phyloP scores from a whole-genome alignment of 2,329 filamentous ascomycete species.

The Aspergillus novofumigatus region DNA sequence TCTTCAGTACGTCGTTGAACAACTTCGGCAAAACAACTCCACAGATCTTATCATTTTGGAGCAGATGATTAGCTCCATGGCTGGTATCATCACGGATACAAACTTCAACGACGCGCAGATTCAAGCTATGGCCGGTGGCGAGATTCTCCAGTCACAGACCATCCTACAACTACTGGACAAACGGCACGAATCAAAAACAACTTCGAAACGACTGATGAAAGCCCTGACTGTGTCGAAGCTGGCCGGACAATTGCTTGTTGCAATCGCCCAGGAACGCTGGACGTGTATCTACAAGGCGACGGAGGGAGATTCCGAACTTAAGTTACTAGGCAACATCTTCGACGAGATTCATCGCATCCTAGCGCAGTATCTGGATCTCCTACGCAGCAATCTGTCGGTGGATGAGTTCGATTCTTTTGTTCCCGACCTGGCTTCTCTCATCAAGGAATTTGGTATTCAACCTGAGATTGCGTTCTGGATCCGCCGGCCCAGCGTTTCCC shows the following conservation, averaged over 20 bases:
- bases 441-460: constrained; percentile 75
- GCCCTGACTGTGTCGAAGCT: constrained; percentile 74
- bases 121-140: constrained; percentile 81
- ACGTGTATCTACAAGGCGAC: constrained; percentile 77
- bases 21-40: constrained; percentile 76
- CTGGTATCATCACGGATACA: constrained; percentile 79
- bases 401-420: constrained; percentile 75
- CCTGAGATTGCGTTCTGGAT: constrained; percentile 81
- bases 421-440: constrained; percentile 68
- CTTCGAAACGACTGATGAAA: constrained; percentile 74
- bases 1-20: constrained; percentile 82
- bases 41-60: constrained; percentile 89
- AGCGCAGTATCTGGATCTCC: constrained; percentile 81
- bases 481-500: constrained; percentile 67
- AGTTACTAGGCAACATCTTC: constrained; percentile 79
- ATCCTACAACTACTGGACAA: constrained; percentile 76
- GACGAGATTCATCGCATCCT: constrained; percentile 87
- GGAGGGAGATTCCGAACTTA: constrained; percentile 67
- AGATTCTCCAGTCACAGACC: constrained; percentile 72
- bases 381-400: constrained; percentile 72
- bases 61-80: constrained; percentile 88
- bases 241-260: constrained; percentile 77
- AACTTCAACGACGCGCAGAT: constrained; percentile 88
- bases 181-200: constrained; percentile 69
- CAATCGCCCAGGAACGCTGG: constrained; percentile 84